Conservation (phyloP, 2,329 filamentous ascomycete species). For the Rutstroemia sp. region DNA sequence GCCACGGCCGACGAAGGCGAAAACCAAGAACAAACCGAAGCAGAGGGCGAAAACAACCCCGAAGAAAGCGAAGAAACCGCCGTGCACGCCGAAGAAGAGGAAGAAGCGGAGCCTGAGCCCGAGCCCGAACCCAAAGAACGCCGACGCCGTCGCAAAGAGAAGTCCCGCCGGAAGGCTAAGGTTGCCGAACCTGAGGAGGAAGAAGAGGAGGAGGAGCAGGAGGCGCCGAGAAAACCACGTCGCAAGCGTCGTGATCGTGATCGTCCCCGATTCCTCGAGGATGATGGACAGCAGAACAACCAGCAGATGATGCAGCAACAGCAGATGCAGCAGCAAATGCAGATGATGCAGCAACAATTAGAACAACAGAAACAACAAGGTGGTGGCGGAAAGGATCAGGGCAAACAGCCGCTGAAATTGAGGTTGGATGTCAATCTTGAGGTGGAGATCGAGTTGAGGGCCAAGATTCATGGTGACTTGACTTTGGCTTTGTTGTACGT, state of each 20-base stretch:
- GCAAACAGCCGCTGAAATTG: conserved; percentile 57
- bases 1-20: conserved; percentile 6
- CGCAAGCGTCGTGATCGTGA: conserved; percentile 8
- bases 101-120: neutral
- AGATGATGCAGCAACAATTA: conserved; percentile 7
- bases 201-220: neutral
- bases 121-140: conserved; percentile 3
- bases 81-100: neutral
- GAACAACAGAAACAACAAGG: conserved; percentile 1
- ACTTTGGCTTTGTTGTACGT: conserved; percentile 44
- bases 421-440: conserved; percentile 70
- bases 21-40: conserved; percentile 1
- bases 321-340: conserved; percentile 7
- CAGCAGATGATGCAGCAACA: conserved; percentile 7
- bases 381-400: conserved; percentile 10
- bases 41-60: neutral
- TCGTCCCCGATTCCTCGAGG: conserved; percentile 8
- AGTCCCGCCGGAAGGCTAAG: neutral
- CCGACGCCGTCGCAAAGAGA: neutral
- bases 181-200: conserved; percentile 5
- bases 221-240: conserved; percentile 3
- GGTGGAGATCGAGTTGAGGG: conserved; percentile 72
- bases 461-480: conserved; percentile 74
- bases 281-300: conserved; percentile 2
- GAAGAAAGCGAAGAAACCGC: conserved; percentile 7